Base-by-base conservation (phyloP, 495 filamentous ascomycete species). In the Bathelium albidoporum region DNA sequence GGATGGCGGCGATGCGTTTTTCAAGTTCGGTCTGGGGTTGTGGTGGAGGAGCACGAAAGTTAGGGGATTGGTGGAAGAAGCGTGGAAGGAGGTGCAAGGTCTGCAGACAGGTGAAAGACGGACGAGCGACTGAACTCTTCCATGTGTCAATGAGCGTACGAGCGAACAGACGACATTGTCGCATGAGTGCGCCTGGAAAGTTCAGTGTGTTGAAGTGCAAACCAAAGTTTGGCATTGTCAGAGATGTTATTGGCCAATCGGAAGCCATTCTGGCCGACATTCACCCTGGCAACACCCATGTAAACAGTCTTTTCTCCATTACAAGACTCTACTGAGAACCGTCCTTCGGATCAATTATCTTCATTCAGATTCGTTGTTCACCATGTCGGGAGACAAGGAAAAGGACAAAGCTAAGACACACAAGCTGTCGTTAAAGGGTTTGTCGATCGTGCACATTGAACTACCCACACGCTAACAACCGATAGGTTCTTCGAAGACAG, bases 391-490 rank as follows among this genome's bases (percentile, higher is more conserved):
- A 26, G 49, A 66, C 68, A 41, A 59, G 16, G 60, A 86, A 62
- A 90, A 91, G 70, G 90, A 95, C 66, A 95, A 93, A 70, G 89
- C 91, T 58, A 95, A 95, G 75, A 84, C 89, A 41, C 93, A 97
- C 80, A 96, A 93, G 78, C 83, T 98, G 62, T 90, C 91, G 41
- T 80, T 97, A 60, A 95, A 93, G 82, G 93, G 93, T 86, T 63
- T 60, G 74, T 62, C 63, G 16, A 64, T 64, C 49, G 52, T 52
- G 16, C 36, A n/a, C 31, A 3, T 11, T 31, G 26, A 4, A 16
- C 22, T n/a, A 60, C 34, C 32, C 58, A 60, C 3, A 7, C 22
- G 24, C 28, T 60, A 36, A 55, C 49, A 55, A 16, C 66, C 41
- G 36, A 43, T 59, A 87, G 86, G 82, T 76, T 94, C 87, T 59